phyloP scores from a whole-genome alignment of 2,329 filamentous ascomycete genomes.

The Fusarium pseudonygamai region DNA sequence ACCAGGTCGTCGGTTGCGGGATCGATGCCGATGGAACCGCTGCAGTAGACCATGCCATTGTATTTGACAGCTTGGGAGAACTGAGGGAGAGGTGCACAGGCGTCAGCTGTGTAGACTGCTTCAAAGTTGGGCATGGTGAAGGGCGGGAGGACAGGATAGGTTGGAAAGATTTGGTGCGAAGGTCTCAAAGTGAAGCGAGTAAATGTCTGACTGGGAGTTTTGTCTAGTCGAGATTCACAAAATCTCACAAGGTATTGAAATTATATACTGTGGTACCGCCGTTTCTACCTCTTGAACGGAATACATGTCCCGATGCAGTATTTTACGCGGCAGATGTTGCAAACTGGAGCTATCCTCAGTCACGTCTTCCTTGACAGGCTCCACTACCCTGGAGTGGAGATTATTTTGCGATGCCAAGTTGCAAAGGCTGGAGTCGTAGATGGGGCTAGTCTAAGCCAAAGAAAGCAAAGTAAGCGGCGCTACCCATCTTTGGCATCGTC shows the following conservation, averaged over 20 bases:
- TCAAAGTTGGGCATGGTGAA: neutral
- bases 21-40: neutral
- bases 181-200: fast-evolving
- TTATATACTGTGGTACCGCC: neutral
- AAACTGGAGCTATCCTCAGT: neutral
- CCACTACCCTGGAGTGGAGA: neutral
- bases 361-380: fast-evolving
- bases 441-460: neutral
- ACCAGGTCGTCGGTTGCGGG: neutral
- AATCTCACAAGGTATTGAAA: fast-evolving
- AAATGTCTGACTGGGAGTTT: fast-evolving
- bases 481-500: neutral
- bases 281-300: no score
- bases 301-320: fast-evolving
- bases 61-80: neutral
- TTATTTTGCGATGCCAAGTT: neutral
- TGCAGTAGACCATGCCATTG: conserved; percentile 3
- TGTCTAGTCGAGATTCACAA: neutral
- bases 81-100: neutral
- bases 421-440: neutral
- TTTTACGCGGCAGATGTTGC: neutral
- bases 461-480: neutral
- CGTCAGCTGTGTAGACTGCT: neutral
- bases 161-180: fast-evolving
- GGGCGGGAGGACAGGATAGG: fast-evolving